Conservation (phyloP, 805 yeast species). For the Saturnispora bothae region DNA sequence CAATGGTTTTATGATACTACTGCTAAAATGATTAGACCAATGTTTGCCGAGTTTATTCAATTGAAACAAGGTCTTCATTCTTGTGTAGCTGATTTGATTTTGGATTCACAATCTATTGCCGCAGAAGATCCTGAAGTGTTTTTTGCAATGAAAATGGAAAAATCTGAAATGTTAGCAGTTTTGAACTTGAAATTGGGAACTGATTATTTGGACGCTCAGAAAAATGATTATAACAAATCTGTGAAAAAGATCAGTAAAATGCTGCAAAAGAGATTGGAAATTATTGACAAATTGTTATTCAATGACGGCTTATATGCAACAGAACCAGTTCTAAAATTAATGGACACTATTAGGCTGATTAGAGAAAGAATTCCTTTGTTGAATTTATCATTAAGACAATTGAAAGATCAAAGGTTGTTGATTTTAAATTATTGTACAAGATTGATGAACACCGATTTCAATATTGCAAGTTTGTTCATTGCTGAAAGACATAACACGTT, state of each 20-base stretch:
- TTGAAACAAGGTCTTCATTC: slow-evolving; percentile 66
- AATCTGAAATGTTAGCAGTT: slow-evolving; percentile 31
- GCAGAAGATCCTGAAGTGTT: slow-evolving; percentile 69
- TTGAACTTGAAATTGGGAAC: slow-evolving; percentile 29
- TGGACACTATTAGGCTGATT: slow-evolving; percentile 30
- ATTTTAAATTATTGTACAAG: slow-evolving; percentile 65
- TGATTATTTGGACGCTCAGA: slow-evolving; percentile 18
- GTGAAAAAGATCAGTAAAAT: slow-evolving; percentile 38
- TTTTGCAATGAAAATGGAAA: slow-evolving; percentile 30
- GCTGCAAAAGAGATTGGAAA: slow-evolving; percentile 35
- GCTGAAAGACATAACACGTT: slow-evolving; percentile 33
- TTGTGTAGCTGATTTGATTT: slow-evolving; percentile 42
- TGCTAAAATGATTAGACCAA: slow-evolving; percentile 29
- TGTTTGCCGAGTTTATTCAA: slow-evolving; percentile 60
- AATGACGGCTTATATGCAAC: slow-evolving; percentile 28
- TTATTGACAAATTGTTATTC: slow-evolving; percentile 22
- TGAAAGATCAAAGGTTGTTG: slow-evolving; percentile 62
- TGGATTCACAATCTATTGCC: slow-evolving; percentile 62
- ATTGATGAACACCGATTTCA: slow-evolving; percentile 65
- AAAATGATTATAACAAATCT: slow-evolving; percentile 14
- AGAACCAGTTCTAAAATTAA: slow-evolving; percentile 25
- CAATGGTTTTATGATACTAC: slow-evolving; percentile 27
- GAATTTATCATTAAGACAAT: slow-evolving; percentile 37
- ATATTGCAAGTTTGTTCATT: slow-evolving; percentile 42
- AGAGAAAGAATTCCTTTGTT: slow-evolving; percentile 28